phyloP scores from a whole-genome alignment of 2,329 filamentous ascomycete genomes.

The Hypoxylon sp. region DNA sequence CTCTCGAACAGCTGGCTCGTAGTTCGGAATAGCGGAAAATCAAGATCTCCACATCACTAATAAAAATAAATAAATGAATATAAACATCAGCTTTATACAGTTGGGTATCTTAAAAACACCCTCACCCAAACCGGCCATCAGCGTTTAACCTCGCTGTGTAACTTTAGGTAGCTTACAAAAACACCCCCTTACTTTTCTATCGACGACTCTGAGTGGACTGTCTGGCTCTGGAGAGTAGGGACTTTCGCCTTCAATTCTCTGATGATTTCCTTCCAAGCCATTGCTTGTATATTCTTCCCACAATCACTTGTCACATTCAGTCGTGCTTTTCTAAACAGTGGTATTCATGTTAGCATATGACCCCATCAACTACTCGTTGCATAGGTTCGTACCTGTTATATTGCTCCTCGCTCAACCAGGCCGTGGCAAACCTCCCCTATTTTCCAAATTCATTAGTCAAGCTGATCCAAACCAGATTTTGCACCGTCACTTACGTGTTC shows the following conservation, averaged over 20 bases:
- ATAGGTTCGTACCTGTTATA: background rate
- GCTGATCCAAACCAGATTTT: background rate
- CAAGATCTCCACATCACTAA: too few relatives aligned
- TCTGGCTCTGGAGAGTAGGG: background rate
- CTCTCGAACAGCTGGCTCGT: too few relatives aligned
- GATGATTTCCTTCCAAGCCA: background rate
- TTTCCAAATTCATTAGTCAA: background rate
- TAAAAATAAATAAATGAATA: too few relatives aligned
- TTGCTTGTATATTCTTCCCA: background rate
- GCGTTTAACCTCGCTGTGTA: too few relatives aligned
- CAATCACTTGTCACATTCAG: background rate
- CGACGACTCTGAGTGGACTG: background rate
- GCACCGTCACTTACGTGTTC: background rate
- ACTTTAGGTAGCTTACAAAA: background rate
- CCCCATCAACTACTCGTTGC: background rate
- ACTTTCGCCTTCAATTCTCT: background rate
- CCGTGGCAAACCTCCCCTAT: background rate
- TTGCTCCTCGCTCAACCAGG: background rate
- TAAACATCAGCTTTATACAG: too few relatives aligned
- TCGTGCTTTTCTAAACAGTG: background rate
- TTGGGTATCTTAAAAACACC: too few relatives aligned
- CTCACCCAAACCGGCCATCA: too few relatives aligned
- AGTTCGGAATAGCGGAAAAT: too few relatives aligned
- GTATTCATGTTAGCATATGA: background rate
- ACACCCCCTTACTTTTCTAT: background rate